Conservation (phyloP, 352 stramenopile genomes). For the Pythium biforme region DNA sequence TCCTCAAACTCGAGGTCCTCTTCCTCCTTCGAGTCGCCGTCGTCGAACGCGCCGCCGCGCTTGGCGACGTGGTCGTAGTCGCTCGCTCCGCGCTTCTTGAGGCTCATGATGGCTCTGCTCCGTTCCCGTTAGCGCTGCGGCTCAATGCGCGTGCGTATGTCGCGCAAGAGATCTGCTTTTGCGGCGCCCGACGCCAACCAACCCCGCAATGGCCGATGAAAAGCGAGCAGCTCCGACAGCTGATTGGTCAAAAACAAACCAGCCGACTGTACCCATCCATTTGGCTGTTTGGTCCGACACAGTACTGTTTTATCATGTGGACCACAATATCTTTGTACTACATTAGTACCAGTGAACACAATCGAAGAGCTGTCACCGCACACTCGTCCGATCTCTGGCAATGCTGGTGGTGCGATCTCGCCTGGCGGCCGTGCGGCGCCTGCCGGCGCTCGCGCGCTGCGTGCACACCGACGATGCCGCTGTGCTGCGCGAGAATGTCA, state of each 20-base stretch:
- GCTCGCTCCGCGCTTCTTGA: conserved; percentile 68
- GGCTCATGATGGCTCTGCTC: conserved; percentile 44
- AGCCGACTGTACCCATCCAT: conserved; percentile 26
- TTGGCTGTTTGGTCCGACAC: conserved; percentile 26
- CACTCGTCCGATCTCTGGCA: background rate
- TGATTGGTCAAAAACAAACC: conserved; percentile 36
- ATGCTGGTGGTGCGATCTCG: conserved; percentile 36
- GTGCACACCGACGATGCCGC: conserved; percentile 32
- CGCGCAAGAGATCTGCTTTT: background rate
- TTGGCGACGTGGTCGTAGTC: conserved; percentile 50
- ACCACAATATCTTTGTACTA: conserved; percentile 15
- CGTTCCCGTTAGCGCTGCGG: background rate
- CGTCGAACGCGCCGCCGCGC: conserved; percentile 42
- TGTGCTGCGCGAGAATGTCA: conserved; percentile 43
- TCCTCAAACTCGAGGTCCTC: conserved; percentile 87
- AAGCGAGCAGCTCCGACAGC: conserved; percentile 11
- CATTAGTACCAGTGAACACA: conserved; percentile 22
- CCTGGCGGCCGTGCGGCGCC: background rate
- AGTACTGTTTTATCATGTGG: conserved; percentile 19
- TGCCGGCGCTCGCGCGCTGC: conserved; percentile 12
- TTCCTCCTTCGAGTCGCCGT: conserved; percentile 36
- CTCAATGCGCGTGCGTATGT: background rate
- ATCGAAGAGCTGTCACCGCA: conserved; percentile 4
- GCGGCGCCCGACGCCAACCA: conserved; percentile 27
- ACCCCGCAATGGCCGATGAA: conserved; percentile 23